Evolutionary conservation across 768 basidiomycete genomes (phyloP).

Genomic region (Aureoboletus auriporus): DNA sequence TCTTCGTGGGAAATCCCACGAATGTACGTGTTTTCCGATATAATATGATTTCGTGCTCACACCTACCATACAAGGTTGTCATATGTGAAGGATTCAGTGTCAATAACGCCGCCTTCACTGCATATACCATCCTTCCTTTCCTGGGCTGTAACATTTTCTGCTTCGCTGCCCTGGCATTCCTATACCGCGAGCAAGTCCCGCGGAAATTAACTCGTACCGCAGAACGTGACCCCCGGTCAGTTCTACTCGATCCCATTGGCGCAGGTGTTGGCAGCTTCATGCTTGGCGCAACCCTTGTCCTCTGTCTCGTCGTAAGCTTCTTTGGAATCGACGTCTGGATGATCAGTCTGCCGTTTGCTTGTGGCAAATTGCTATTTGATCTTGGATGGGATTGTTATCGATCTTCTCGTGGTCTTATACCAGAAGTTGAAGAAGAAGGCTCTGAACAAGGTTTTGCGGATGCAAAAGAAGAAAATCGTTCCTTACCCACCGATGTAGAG

Average conservation of each 20-base stretch:
- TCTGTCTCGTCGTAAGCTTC: slow-evolving; percentile 74
- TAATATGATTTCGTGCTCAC: background rate
- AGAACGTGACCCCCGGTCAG: slow-evolving; percentile 49
- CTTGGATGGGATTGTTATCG: slow-evolving; percentile 54
- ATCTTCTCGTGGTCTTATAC: slow-evolving; percentile 23
- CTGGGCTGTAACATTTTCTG: slow-evolving; percentile 63
- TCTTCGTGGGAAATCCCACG: slow-evolving; percentile 89
- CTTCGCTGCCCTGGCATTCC: slow-evolving; percentile 51
- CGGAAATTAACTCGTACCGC: slow-evolving; percentile 34
- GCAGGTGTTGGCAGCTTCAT: slow-evolving; percentile 71
- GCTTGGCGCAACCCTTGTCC: slow-evolving; percentile 61
- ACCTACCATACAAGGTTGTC: slow-evolving; percentile 43
- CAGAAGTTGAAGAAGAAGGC: background rate
- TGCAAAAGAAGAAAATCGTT: background rate
- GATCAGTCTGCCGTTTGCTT: slow-evolving; percentile 79
- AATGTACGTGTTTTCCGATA: slow-evolving; percentile 42
- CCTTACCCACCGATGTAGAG: background rate
- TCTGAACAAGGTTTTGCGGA: background rate
- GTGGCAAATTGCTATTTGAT: slow-evolving; percentile 69
- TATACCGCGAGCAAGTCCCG: slow-evolving; percentile 59
- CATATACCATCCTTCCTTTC: slow-evolving; percentile 81
- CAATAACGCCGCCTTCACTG: slow-evolving; percentile 75
- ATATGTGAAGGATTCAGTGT: slow-evolving; percentile 83
- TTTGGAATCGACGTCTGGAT: slow-evolving; percentile 78
- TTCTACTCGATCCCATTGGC: slow-evolving; percentile 68